phyloP scores from a whole-genome alignment of 306 rosid genomes.

The Lathyrus tuberosus region DNA sequence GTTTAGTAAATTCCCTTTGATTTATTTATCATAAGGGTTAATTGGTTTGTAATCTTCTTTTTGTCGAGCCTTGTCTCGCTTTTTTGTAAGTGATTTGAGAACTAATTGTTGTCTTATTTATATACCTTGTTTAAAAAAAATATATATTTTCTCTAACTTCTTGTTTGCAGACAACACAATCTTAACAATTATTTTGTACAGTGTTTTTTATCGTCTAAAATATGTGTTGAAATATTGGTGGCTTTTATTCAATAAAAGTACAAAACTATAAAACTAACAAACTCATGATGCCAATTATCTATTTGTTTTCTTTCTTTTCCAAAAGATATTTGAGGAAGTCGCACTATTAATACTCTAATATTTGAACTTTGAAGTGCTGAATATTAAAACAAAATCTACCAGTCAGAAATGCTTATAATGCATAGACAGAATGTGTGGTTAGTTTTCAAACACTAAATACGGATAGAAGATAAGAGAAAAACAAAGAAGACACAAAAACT shows the following conservation, averaged over 20 bases:
- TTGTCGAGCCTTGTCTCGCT: no score
- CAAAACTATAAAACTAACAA: background rate
- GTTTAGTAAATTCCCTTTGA: no score
- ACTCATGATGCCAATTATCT: conserved; percentile 3
- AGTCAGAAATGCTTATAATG: conserved; percentile 28
- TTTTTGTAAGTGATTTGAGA: no score
- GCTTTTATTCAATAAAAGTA: background rate
- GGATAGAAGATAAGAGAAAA: conserved; percentile 40
- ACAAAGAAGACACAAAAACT: conserved; percentile 25
- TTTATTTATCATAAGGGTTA: no score
- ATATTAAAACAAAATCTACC: conserved; percentile 9
- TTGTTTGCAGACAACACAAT: no score
- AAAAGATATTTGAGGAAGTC: conserved; percentile 17
- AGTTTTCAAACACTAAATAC: conserved; percentile 23
- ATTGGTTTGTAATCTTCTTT: no score
- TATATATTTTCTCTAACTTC: no score
- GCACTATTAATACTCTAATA: background rate
- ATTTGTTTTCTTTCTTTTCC: background rate
- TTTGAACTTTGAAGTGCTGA: background rate
- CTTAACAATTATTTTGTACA: no score
- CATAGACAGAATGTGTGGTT: conserved; percentile 35
- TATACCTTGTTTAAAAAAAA: no score
- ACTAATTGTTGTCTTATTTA: no score
- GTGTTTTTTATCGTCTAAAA: no score
- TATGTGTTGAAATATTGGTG: no score